These are phyloP conservation scores for Benincasa hispida DNA, from an alignment of 306 rosid genomes.

Conservation along the genomic window DNA sequence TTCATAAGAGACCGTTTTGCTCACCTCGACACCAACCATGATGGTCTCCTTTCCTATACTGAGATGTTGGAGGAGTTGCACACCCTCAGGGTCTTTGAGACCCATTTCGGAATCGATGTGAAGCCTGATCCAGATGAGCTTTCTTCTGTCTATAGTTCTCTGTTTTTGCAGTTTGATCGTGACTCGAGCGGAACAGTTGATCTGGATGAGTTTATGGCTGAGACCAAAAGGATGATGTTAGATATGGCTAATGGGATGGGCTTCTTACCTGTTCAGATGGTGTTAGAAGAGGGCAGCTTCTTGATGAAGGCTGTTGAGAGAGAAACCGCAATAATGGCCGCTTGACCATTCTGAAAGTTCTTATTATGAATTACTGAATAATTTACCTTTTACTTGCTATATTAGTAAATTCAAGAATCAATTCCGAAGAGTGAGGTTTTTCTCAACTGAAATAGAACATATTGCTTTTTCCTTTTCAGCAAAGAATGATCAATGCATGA, in stretches of 20 bases:
- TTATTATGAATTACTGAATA: neutral
- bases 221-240: slow-evolving; percentile 57
- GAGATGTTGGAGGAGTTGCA: slow-evolving; percentile 71
- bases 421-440: neutral
- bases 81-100: slow-evolving; percentile 45
- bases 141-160: slow-evolving; percentile 35
- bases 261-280: slow-evolving; percentile 61
- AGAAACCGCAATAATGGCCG: slow-evolving; percentile 19
- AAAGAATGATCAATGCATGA: neutral
- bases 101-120: slow-evolving; percentile 52
- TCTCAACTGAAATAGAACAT: neutral
- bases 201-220: slow-evolving; percentile 53
- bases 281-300: slow-evolving; percentile 44
- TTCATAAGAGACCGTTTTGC: slow-evolving; percentile 24
- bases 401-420: neutral
- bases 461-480: neutral
- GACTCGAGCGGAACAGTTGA: slow-evolving; percentile 47
- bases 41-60: slow-evolving; percentile 47
- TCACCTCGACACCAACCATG: slow-evolving; percentile 43
- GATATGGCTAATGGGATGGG: slow-evolving; percentile 73
- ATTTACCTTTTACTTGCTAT: neutral
- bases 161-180: slow-evolving; percentile 58
- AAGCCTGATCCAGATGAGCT: slow-evolving; percentile 44
- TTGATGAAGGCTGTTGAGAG: slow-evolving; percentile 56
- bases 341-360: neutral